Evolutionary conservation across 352 stramenopile genomes (phyloP), one percentile per base, ranked within the genome.

Genomic region (Pythium rishiriense): DNA sequence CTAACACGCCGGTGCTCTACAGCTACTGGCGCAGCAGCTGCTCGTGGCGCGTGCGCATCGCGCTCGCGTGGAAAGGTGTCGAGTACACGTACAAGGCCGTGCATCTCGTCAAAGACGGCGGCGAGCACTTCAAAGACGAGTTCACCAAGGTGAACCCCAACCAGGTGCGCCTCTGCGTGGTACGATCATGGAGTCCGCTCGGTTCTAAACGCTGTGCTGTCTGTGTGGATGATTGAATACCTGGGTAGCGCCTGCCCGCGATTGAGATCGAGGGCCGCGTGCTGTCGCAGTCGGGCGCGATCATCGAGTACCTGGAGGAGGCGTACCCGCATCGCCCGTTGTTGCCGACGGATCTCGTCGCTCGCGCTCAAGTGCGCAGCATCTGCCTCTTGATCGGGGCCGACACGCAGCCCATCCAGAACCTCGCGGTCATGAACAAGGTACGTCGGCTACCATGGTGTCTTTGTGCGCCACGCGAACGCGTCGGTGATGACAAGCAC

Each of bases 221-320:
- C n/a, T n/a, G n/a, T n/a, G n/a, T n/a, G n/a, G n/a, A n/a, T 39
- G 33, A 39, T 14, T 39, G 10, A 39, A 33, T 48, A 8, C 28
- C 24, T 41, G 14, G 49, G 11, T 49, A 90, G 77, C 85, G 85
- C 41, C 46, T 94, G 28, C 93, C 95, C 9, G 67, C 82, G 37
- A 71, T 98, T 21, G 73, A 93, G 62, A 96, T 93, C 63, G 83
- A 91, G 25, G 79, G 78, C 45, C 72, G 78, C 24, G 63, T 75
- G 22, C 71, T 94, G 10, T 81, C 86, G 33, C 93, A 98, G 68
- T 97, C 85, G 0, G 64, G 88, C 33, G 90, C 92, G 14, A 98
- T 98, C 58, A 79, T 98, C 63, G 91, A 98, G 67, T 98, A 98
- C 68, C 68, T 98, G 14, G 92, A 98, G 42, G 80, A 93, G 55